Percentiles rank a stretch among this genome's conserved stretches.
Evolutionary conservation across 192 early-diverging fungal genomes (phyloP).

Genomic region (Coemansia furcata): DNA sequence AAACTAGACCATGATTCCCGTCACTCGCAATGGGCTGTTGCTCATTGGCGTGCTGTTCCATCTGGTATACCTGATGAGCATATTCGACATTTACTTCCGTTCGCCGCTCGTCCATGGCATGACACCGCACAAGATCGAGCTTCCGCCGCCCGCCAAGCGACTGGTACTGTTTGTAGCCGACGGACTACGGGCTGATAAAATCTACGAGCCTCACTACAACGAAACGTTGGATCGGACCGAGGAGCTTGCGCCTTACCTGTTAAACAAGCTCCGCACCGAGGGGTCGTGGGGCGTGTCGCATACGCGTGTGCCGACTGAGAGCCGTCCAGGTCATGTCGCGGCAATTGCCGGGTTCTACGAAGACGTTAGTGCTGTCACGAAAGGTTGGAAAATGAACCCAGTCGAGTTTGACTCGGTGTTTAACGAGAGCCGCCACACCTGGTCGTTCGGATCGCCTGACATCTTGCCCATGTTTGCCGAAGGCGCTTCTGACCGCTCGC

Average conservation of each 20-base stretch:
- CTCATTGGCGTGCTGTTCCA: conserved; percentile 89
- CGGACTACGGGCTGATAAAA: conserved; percentile 89
- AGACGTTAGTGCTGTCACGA: conserved; percentile 96
- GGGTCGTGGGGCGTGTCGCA: conserved; percentile 83
- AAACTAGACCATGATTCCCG: conserved; percentile 36
- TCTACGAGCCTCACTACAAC: conserved; percentile 74
- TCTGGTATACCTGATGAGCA: conserved; percentile 82
- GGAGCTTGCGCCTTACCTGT: conserved; percentile 56
- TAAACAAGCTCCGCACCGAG: conserved; percentile 57
- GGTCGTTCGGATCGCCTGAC: conserved; percentile 97
- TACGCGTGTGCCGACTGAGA: conserved; percentile 94
- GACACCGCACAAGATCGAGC: conserved; percentile 73
- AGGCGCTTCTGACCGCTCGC: conserved; percentile 75
- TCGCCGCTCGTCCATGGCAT: conserved; percentile 98
- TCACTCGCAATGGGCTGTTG: conserved; percentile 58
- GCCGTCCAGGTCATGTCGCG: conserved; percentile 95
- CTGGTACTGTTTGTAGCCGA: conserved; percentile 90
- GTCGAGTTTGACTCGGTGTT: conserved; percentile 97
- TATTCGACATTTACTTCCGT: conserved; percentile 99
- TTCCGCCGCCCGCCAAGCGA: conserved; percentile 76
- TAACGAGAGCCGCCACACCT: conserved; percentile 90
- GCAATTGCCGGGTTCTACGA: conserved; percentile 98
- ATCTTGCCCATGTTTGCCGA: conserved; percentile 96
- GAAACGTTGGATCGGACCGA: conserved; percentile 25
- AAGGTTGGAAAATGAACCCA: conserved; percentile 96